These are phyloP conservation scores for Lepraria neglecta DNA, from an alignment of 495 filamentous ascomycete genomes.

Conservation along the genomic window DNA sequence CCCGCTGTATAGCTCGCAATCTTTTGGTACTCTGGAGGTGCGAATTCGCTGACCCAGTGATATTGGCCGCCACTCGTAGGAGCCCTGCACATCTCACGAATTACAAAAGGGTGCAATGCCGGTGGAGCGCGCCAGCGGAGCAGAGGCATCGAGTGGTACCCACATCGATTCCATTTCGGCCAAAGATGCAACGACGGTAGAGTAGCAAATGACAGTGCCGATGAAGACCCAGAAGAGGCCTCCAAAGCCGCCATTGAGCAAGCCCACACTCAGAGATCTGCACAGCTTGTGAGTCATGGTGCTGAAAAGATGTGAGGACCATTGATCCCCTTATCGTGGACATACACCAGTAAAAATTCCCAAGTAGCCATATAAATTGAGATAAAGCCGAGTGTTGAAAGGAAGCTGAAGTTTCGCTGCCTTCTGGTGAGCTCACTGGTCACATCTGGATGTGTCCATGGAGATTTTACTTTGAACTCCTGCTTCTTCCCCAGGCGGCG, in stretches of 20 bases:
- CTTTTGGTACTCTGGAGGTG: conserved; percentile 34
- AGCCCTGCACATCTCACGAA: conserved; percentile 23
- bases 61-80: conserved; percentile 33
- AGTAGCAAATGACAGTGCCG: conserved; percentile 34
- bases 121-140: too few relatives aligned
- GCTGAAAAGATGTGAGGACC: too few relatives aligned
- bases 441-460: background rate
- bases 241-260: conserved; percentile 19
- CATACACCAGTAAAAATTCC: conserved; percentile 17
- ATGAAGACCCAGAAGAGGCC: conserved; percentile 41
- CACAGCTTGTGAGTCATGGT: background rate
- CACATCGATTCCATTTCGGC: conserved; percentile 39
- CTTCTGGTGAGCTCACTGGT: background rate
- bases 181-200: conserved; percentile 34
- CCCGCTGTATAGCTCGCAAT: conserved; percentile 38
- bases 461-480: conserved; percentile 25
- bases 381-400: conserved; percentile 32
- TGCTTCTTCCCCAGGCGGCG: conserved; percentile 34
- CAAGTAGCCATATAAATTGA: conserved; percentile 29
- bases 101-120: background rate
- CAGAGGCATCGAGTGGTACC: background rate
- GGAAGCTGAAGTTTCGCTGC: conserved; percentile 29
- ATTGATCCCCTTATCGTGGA: background rate
- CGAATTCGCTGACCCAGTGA: conserved; percentile 40
- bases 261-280: conserved; percentile 10